These are phyloP conservation scores for Nitzschia sp. DNA, from an alignment of 108 stramenopile genomes.

Conservation along the genomic window DNA sequence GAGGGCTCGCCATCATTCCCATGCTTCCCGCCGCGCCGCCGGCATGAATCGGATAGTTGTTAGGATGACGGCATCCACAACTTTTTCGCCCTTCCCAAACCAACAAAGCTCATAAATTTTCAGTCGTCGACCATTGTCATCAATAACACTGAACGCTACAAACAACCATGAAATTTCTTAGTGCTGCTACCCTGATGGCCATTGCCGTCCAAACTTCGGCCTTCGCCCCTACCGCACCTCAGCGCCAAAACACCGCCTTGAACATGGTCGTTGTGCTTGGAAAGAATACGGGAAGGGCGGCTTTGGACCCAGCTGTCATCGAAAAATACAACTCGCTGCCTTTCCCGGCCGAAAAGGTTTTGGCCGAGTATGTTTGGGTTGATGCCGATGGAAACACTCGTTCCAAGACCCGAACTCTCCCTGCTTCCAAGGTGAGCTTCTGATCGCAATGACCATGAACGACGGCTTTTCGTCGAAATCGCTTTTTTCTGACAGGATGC, in stretches of 20 bases:
- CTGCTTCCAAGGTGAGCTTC: constrained; percentile 49
- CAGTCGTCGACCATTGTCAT: neutral
- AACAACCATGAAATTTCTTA: constrained; percentile 46
- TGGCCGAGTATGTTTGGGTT: constrained; percentile 93
- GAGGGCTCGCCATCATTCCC: too few relatives aligned
- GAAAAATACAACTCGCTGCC: constrained; percentile 62
- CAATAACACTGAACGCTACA: neutral
- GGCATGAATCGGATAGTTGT: too few relatives aligned
- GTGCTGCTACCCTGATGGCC: constrained; percentile 23
- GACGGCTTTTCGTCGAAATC: neutral
- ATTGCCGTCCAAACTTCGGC: constrained; percentile 26
- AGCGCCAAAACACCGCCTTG: constrained; percentile 23
- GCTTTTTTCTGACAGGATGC: neutral
- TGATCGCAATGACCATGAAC: too few relatives aligned
- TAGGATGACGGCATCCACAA: too few relatives aligned
- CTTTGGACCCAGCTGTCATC: constrained; percentile 78
- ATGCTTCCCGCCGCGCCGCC: too few relatives aligned
- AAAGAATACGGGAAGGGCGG: constrained; percentile 60
- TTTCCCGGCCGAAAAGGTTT: constrained; percentile 68
- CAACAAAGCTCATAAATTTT: neutral
- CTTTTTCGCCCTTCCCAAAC: too few relatives aligned
- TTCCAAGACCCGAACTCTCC: constrained; percentile 87
- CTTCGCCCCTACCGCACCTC: constrained; percentile 35
- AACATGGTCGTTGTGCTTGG: constrained; percentile 14
- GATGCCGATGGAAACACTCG: constrained; percentile 88